Percentiles rank a stretch among this genome's conserved stretches.
These are phyloP conservation scores for Zymoseptoria crescenta DNA, from an alignment of 2,329 filamentous ascomycete species.

Conservation along the genomic window DNA sequence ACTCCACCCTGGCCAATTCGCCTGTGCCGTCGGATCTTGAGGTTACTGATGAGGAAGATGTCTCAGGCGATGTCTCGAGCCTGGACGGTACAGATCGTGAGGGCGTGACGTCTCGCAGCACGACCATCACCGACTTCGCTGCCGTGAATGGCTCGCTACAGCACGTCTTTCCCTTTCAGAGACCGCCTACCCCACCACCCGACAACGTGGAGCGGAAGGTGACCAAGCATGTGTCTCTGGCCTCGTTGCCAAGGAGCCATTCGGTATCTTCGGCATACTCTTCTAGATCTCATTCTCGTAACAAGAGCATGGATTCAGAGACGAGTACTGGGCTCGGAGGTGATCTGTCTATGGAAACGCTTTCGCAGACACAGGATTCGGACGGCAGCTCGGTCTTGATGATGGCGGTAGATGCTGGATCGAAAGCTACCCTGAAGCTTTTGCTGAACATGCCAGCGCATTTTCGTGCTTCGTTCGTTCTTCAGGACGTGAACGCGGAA, in stretches of 20 bases:
- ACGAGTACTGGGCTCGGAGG: conserved; percentile 64
- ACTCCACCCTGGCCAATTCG: conserved; percentile 13
- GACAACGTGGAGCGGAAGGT: conserved; percentile 45
- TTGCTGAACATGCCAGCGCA: conserved; percentile 69
- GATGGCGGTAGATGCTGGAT: conserved; percentile 51
- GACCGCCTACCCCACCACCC: conserved; percentile 44
- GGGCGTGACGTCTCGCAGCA: neutral
- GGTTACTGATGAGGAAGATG: conserved; percentile 16
- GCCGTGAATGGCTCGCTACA: conserved; percentile 47
- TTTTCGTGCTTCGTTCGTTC: conserved; percentile 61
- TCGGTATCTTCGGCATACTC: conserved; percentile 82
- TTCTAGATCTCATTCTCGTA: conserved; percentile 59
- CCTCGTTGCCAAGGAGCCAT: conserved; percentile 63
- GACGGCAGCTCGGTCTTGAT: conserved; percentile 71
- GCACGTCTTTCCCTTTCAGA: conserved; percentile 89
- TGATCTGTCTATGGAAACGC: conserved; percentile 73
- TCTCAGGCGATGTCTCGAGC: neutral
- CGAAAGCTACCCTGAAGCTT: conserved; percentile 67
- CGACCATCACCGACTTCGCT: conserved; percentile 21
- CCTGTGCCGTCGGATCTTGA: conserved; percentile 13
- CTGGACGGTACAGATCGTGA: neutral
- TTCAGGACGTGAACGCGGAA: conserved; percentile 82
- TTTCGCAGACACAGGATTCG: conserved; percentile 61
- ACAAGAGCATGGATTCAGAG: conserved; percentile 68
- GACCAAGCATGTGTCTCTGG: conserved; percentile 78